Evolutionary conservation across 1,139 yeast genomes (phyloP), one percentile per base, ranked within the genome.

Genomic region (Pichia norvegensis): DNA sequence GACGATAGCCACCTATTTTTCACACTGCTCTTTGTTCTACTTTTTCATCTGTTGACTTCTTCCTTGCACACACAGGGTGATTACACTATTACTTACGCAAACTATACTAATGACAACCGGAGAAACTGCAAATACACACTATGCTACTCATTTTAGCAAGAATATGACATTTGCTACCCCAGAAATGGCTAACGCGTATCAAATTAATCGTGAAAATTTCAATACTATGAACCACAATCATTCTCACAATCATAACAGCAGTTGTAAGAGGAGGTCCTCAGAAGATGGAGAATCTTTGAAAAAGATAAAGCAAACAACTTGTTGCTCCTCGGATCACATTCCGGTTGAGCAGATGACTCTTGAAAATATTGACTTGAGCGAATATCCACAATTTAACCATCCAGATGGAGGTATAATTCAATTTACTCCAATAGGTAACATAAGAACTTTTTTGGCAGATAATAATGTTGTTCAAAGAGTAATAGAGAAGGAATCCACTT

Each of bases 341-440:
- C 51, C 52, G n/a, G n/a, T 7, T 6, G 43, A 44, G 2, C 39
- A 56, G 25, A 33, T 55, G 27, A 57, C 58, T 8, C 37, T 61
- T 17, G 57, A 60, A 11, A 58, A 58, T 35, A 57, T 60, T 25
- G 51, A 60, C 41, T 42, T 61, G 14, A 65, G 70, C 38, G 81
- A 78, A 48, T 79, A 81, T 76, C 82, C 85, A 4, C 69, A 73
- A 42, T 79, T 76, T 55, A 67, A 71, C 45, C 84, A 78, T 50
- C 85, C 85, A 2, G 78, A 78, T 20, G 85, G 85, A 7, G 85
- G 85, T 0, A 67, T 70, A 22, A 72, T 79, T 42, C 80, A 79
- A 58, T 76, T 79, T 46, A 77, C 84, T 0, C 85, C 85, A 6
- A 75, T 81, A 69, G 85, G 85, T 3, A 66, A 66, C 46, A 58